Percentiles rank a stretch among this genome's conserved stretches.
Evolutionary conservation across 2,329 filamentous ascomycete species (phyloP).

Genomic region (Colletotrichum sp.): DNA sequence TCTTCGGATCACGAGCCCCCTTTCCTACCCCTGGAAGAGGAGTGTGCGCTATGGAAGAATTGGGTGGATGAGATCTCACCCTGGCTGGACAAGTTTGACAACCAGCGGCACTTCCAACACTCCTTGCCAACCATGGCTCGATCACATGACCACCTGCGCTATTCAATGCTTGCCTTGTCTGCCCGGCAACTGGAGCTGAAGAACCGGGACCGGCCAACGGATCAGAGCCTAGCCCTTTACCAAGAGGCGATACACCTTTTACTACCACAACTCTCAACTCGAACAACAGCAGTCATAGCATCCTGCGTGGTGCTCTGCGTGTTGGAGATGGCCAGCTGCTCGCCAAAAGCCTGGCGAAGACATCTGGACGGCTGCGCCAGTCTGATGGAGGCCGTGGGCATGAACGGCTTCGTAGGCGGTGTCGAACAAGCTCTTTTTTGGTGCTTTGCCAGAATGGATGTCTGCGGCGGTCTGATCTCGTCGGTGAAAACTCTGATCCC

Average conservation of each 20-base stretch:
- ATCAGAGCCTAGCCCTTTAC: conserved; percentile 59
- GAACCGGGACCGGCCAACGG: conserved; percentile 43
- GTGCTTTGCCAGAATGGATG: conserved; percentile 64
- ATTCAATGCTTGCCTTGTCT: conserved; percentile 58
- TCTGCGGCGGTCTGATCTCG: conserved; percentile 62
- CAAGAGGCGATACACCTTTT: conserved; percentile 55
- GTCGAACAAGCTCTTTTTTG: conserved; percentile 61
- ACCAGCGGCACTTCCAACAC: conserved; percentile 54
- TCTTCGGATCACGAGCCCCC: conserved; percentile 19
- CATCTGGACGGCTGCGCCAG: conserved; percentile 63
- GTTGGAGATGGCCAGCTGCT: conserved; percentile 46
- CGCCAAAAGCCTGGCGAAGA: conserved; percentile 53
- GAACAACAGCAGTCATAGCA: conserved; percentile 35
- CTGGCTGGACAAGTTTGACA: conserved; percentile 63
- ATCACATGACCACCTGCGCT: conserved; percentile 50
- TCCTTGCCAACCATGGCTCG: conserved; percentile 55
- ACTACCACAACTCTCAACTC: conserved; percentile 34
- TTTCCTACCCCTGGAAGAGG: conserved; percentile 28
- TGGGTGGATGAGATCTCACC: conserved; percentile 46
- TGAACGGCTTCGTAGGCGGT: conserved; percentile 57
- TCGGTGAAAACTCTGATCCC: conserved; percentile 54
- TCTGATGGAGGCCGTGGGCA: conserved; percentile 54
- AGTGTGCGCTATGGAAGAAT: conserved; percentile 42
- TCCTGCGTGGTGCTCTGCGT: conserved; percentile 43
- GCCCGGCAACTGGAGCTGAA: conserved; percentile 58